Conservation (phyloP, 352 stramenopile species). For the Globisporangium carolinianum region DNA sequence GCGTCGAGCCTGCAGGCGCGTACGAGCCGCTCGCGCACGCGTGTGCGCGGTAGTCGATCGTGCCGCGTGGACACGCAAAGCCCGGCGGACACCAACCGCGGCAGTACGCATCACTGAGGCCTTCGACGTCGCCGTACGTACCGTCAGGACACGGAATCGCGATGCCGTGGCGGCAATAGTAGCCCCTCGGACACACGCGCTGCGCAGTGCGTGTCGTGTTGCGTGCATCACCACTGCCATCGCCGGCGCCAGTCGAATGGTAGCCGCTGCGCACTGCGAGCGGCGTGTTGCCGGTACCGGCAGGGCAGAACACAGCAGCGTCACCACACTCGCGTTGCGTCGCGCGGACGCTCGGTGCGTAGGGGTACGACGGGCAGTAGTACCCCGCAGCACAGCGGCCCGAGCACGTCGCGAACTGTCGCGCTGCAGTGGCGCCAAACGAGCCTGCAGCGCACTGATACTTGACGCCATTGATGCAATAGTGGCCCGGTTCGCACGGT, state of each 20-base stretch:
- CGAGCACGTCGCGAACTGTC: slow-evolving; percentile 41
- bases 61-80: slow-evolving; percentile 59
- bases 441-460: slow-evolving; percentile 68
- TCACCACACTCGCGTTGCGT: slow-evolving; percentile 48
- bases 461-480: slow-evolving; percentile 56
- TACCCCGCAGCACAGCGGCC: slow-evolving; percentile 55
- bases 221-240: slow-evolving; percentile 20
- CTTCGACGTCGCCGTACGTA: slow-evolving; percentile 45
- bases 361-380: slow-evolving; percentile 64
- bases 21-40: slow-evolving; percentile 39
- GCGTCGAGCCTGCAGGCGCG: slow-evolving; percentile 25
- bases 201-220: slow-evolving; percentile 55
- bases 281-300: slow-evolving; percentile 45
- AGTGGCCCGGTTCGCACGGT: slow-evolving; percentile 67
- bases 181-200: slow-evolving; percentile 45
- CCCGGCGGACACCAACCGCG: slow-evolving; percentile 60
- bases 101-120: slow-evolving; percentile 43
- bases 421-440: slow-evolving; percentile 41
- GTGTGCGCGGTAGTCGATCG: slow-evolving; percentile 34
- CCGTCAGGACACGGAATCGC: slow-evolving; percentile 57
- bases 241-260: slow-evolving; percentile 40
- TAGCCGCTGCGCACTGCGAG: slow-evolving; percentile 33
- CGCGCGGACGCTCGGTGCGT: slow-evolving; percentile 23
- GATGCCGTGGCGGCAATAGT: slow-evolving; percentile 71
- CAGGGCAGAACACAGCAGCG: slow-evolving; percentile 47